Evolutionary conservation across 176 grass and related monocot genomes (phyloP).

Genomic region (Urochloa ruziziensis): DNA sequence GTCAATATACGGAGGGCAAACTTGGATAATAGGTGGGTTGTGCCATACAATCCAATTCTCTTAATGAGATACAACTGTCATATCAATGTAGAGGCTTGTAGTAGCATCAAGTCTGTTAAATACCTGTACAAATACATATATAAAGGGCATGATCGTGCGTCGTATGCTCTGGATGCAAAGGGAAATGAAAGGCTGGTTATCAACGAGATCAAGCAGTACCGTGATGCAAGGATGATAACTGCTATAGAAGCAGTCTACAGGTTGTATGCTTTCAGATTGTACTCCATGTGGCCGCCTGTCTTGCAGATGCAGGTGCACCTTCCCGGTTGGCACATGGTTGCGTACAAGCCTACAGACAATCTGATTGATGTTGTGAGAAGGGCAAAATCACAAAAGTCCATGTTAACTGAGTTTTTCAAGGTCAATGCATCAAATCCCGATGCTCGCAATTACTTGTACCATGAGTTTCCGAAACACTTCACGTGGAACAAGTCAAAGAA

Average conservation of each 20-base stretch:
- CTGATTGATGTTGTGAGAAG: not conserved
- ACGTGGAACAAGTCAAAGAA: no score
- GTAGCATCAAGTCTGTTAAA: not conserved
- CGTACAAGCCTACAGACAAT: not conserved
- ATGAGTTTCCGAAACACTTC: no score
- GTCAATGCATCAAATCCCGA: not conserved
- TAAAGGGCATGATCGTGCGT: not conserved
- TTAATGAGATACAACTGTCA: not conserved
- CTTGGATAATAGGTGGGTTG: not conserved
- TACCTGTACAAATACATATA: not conserved
- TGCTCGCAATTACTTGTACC: no score
- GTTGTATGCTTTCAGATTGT: not conserved
- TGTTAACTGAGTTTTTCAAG: not conserved
- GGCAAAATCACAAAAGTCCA: not conserved
- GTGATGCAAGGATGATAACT: not conserved
- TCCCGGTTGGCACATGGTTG: not conserved
- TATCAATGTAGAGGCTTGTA: no score
- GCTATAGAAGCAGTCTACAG: not conserved
- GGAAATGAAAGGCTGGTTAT: not conserved
- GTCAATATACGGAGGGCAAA: not conserved
- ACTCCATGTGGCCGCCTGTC: not conserved
- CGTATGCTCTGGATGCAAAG: not conserved
- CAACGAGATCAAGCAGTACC: not conserved
- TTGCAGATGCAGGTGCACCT: not conserved
- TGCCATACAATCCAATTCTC: not conserved